These are phyloP conservation scores for Globisporangium radiosum DNA, from an alignment of 352 stramenopile genomes.

Conservation along the genomic window DNA sequence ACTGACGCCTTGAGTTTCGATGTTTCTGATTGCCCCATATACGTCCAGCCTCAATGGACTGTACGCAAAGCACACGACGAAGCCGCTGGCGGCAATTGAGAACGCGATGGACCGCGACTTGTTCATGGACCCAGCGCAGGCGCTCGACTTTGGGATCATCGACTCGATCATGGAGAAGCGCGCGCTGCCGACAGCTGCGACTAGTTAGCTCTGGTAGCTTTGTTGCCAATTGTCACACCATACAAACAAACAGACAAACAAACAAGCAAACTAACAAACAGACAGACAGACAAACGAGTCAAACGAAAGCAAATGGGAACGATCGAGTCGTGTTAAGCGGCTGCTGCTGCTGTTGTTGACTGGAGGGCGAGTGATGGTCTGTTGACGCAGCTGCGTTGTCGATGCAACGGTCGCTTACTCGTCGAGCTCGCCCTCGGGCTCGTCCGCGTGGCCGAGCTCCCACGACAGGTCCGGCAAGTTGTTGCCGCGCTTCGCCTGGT, in stretches of 20 bases:
- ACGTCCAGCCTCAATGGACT: conserved; percentile 58
- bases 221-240: too few species aligned
- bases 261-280: background rate
- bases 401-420: conserved; percentile 33
- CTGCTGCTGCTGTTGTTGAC: too few species aligned
- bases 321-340: background rate
- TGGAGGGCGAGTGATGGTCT: too few species aligned
- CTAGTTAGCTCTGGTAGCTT: background rate
- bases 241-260: too few species aligned
- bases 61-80: conserved; percentile 66
- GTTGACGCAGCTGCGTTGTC: background rate
- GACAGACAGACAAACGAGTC: background rate
- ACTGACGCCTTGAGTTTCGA: background rate
- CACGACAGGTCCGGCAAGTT: conserved; percentile 74
- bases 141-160: conserved; percentile 79
- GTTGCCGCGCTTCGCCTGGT: conserved; percentile 65
- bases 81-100: conserved; percentile 74
- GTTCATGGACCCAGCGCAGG: conserved; percentile 76
- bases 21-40: background rate
- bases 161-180: conserved; percentile 76
- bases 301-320: background rate
- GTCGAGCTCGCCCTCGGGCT: conserved; percentile 80
- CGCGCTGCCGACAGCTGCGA: conserved; percentile 12
- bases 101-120: conserved; percentile 84
- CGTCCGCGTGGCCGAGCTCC: conserved; percentile 67